phyloP scores from a whole-genome alignment of 2,329 filamentous ascomycete genomes.

The Stachybotrys echinatus region DNA sequence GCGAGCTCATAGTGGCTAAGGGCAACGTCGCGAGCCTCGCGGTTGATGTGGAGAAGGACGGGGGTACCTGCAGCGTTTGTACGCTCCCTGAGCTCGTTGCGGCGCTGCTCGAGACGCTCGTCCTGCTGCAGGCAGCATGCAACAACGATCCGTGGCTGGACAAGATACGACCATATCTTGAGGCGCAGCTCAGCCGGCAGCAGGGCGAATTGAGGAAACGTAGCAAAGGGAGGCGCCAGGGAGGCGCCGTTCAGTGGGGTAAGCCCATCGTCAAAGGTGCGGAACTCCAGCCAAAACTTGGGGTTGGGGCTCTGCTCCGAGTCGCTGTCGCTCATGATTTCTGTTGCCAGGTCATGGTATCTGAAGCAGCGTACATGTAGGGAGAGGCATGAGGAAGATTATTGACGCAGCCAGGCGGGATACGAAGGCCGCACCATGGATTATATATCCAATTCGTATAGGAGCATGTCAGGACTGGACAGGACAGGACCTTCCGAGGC shows the following conservation, averaged over 20 bases:
- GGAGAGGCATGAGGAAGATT: too few species aligned
- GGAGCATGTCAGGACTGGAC: too few species aligned
- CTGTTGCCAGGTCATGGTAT: neutral
- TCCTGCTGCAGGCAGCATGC: constrained; percentile 34
- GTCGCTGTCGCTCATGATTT: constrained; percentile 14
- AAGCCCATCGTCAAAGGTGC: constrained; percentile 36
- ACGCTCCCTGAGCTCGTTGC: constrained; percentile 17
- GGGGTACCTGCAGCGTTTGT: constrained; percentile 24
- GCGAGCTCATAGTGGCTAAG: constrained; percentile 38
- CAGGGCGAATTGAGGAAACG: constrained; percentile 30
- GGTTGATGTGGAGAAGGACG: constrained; percentile 37
- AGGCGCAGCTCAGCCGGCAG: constrained; percentile 43
- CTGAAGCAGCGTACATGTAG: too few species aligned
- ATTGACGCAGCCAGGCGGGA: too few species aligned
- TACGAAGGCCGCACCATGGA: too few species aligned
- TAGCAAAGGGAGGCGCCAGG: constrained; percentile 6
- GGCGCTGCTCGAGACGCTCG: constrained; percentile 18
- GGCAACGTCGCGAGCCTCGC: constrained; percentile 36
- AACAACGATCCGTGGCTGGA: constrained; percentile 39
- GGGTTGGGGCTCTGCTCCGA: constrained; percentile 19
- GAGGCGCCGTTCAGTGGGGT: constrained; percentile 7
- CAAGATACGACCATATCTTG: constrained; percentile 38
- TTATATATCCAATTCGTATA: too few species aligned
- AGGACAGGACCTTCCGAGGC: neutral
- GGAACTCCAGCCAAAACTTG: constrained; percentile 41